Evolutionary conservation across 202 grass and related monocot genomes (phyloP).

Genomic region (Dendrocalamus latiflorus): DNA sequence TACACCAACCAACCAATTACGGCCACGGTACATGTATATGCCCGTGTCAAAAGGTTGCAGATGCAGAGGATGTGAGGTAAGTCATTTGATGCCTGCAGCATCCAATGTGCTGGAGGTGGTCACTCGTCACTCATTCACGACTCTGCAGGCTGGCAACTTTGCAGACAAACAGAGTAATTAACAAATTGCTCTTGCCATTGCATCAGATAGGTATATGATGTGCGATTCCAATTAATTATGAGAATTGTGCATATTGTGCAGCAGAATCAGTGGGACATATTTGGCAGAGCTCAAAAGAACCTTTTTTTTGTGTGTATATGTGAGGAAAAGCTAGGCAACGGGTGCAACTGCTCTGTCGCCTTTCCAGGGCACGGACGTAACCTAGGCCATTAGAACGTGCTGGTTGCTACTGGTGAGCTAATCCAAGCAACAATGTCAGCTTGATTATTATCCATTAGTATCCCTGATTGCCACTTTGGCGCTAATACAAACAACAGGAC

Average conservation of each 20-base stretch:
- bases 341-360: background rate
- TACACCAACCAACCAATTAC: background rate
- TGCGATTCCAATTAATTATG: background rate
- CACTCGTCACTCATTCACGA: background rate
- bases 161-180: background rate
- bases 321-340: background rate
- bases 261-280: background rate
- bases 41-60: background rate
- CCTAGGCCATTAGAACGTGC: no score
- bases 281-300: background rate
- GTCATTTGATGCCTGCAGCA: background rate
- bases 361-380: no score
- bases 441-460: no score
- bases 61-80: background rate
- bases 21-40: background rate
- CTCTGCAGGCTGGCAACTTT: background rate
- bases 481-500: no score
- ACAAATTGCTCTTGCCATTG: background rate
- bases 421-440: no score
- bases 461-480: no score
- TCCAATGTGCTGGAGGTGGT: slow-evolving; percentile 19
- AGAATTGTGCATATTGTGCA: background rate
- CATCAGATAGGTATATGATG: background rate
- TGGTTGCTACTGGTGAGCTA: no score
- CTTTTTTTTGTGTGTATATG: background rate